Percentiles rank a stretch among this genome's conserved stretches.
Evolutionary conservation across 331 rosid species (phyloP).

Genomic region (Erythrophleum ivorense): DNA sequence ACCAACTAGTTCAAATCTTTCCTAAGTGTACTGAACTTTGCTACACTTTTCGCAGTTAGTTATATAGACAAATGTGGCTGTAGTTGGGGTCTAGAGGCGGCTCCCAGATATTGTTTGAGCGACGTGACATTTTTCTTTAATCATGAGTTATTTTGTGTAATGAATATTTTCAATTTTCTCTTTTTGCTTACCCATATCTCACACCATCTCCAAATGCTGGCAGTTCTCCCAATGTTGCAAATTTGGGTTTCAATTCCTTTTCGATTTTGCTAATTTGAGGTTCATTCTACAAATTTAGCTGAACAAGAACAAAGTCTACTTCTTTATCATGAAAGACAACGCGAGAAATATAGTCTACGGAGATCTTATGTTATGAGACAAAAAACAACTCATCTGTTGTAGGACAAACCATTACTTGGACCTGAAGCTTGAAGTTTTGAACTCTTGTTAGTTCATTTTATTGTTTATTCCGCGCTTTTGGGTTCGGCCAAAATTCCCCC

Average conservation of each 20-base stretch:
- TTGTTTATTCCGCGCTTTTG: too few relatives aligned
- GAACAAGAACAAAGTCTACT: too few relatives aligned
- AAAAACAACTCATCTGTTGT: too few relatives aligned
- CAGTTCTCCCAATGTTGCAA: background rate
- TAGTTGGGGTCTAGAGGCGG: slow-evolving; percentile 10
- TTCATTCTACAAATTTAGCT: too few relatives aligned
- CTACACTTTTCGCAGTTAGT: slow-evolving; percentile 35
- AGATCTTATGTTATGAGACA: too few relatives aligned
- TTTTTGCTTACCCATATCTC: background rate
- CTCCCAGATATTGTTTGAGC: slow-evolving; percentile 30
- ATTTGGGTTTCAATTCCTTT: background rate
- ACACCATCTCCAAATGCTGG: background rate
- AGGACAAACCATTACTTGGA: too few relatives aligned
- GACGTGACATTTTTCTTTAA: background rate
- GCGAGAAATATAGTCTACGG: too few relatives aligned
- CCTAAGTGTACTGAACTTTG: slow-evolving; percentile 31
- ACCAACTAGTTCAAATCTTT: slow-evolving; percentile 57
- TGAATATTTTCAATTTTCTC: slow-evolving; percentile 37
- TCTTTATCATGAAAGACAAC: too few relatives aligned
- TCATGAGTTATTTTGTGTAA: slow-evolving; percentile 12
- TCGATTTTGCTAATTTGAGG: too few relatives aligned
- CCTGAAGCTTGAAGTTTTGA: too few relatives aligned
- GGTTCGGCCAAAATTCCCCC: too few relatives aligned
- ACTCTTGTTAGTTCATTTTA: too few relatives aligned
- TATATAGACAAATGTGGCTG: slow-evolving; percentile 5